Conservation (phyloP, 1,139 yeast genomes). For the Lodderomyces pseudojiufengensis region DNA sequence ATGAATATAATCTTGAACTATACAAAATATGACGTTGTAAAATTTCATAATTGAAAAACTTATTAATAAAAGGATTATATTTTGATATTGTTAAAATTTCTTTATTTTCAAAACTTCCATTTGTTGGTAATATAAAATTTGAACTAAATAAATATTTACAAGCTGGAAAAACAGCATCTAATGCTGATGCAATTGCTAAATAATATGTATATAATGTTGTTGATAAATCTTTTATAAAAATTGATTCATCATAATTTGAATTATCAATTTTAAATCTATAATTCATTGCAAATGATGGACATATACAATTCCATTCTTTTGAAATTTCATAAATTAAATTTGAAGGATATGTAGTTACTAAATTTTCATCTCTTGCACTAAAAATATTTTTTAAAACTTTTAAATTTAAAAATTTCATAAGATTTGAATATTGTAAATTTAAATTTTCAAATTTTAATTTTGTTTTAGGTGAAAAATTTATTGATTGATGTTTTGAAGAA, state of each 20-base stretch:
- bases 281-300: conserved; percentile 22
- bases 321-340: conserved; percentile 18
- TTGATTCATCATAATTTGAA: conserved; percentile 11
- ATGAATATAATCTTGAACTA: conserved; percentile 25
- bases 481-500: conserved; percentile 5
- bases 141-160: conserved; percentile 22
- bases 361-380: conserved; percentile 15
- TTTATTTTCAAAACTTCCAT: conserved; percentile 13
- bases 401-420: conserved; percentile 14
- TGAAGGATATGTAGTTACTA: conserved; percentile 20
- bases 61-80: conserved; percentile 13
- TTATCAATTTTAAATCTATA: background rate
- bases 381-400: conserved; percentile 15
- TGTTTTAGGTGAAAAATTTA: background rate
- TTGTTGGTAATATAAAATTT: conserved; percentile 20
- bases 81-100: conserved; percentile 14
- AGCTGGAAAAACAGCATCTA: conserved; percentile 26
- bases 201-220: conserved; percentile 25
- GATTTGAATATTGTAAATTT: conserved; percentile 13
- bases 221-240: conserved; percentile 18
- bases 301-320: conserved; percentile 21
- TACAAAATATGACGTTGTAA: conserved; percentile 27
- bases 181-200: conserved; percentile 22
- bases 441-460: conserved; percentile 9
- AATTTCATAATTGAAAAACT: conserved; percentile 10